A percentile compares a stretch with the other conserved stretches of the same genome.
These are phyloP conservation scores for Flammula alnicola DNA, from an alignment of 1,284 basidiomycete species.

Conservation along the genomic window DNA sequence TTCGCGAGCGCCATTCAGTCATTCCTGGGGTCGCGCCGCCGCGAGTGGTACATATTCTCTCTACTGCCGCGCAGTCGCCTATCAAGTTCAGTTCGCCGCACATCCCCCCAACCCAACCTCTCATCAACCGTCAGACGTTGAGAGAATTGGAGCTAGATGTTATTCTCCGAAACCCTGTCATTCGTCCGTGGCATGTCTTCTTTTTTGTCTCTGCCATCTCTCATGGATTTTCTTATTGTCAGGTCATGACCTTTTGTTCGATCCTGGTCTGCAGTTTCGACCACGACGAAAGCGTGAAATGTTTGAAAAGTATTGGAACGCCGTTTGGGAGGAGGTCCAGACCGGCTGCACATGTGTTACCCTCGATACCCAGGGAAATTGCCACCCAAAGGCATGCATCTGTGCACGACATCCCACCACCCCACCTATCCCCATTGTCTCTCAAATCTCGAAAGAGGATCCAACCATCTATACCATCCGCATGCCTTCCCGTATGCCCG, in stretches of 20 bases:
- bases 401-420: slow-evolving; percentile 39
- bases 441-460: too few species aligned
- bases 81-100: slow-evolving; percentile 57
- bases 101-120: slow-evolving; percentile 73
- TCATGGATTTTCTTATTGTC: slow-evolving; percentile 5
- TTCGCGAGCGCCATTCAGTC: slow-evolving; percentile 26
- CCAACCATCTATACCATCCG: slow-evolving; percentile 66
- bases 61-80: slow-evolving; percentile 24
- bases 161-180: slow-evolving; percentile 88
- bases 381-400: slow-evolving; percentile 61
- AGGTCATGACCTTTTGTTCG: slow-evolving; percentile 93
- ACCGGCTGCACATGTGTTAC: slow-evolving; percentile 85
- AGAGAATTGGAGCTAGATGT: slow-evolving; percentile 86
- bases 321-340: slow-evolving; percentile 80
- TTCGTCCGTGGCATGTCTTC: slow-evolving; percentile 61
- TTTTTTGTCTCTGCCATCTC: slow-evolving; percentile 19
- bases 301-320: slow-evolving; percentile 85
- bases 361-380: slow-evolving; percentile 57
- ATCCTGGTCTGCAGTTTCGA: slow-evolving; percentile 75
- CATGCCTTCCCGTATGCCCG: slow-evolving; percentile 76
- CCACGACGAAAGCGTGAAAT: slow-evolving; percentile 77
- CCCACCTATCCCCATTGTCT: slow-evolving; percentile 47
- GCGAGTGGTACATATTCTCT: too few species aligned
- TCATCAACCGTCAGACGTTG: slow-evolving; percentile 84
- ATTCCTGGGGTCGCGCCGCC: neutral